A percentile compares a stretch with the other conserved stretches of the same genome.
Conservation (phyloP, 805 yeast species). For the Ogataea methylovora region DNA sequence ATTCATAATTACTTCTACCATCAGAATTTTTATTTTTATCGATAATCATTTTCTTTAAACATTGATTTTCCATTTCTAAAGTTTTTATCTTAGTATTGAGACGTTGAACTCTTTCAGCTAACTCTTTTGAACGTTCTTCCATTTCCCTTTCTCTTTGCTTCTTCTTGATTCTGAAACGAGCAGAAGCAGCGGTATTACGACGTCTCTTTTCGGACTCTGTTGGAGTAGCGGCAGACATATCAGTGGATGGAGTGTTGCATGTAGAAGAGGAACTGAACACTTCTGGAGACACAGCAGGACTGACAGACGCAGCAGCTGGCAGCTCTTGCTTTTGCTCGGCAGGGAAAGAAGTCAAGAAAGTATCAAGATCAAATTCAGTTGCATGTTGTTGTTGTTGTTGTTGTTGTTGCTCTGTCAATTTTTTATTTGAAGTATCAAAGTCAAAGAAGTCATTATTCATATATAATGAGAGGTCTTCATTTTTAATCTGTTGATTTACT, state of each 20-base stretch:
- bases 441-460: constrained; percentile 1
- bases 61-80: constrained; percentile 55
- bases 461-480: neutral
- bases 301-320: neutral
- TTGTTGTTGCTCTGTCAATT: neutral
- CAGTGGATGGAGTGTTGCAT: neutral
- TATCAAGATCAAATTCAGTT: no score
- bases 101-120: constrained; percentile 36
- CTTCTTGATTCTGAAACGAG: constrained; percentile 56
- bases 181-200: constrained; percentile 59
- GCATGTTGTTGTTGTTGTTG: neutral
- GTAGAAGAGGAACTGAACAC: neutral
- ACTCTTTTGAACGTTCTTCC: constrained; percentile 37
- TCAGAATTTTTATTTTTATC: constrained; percentile 29
- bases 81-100: constrained; percentile 42
- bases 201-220: constrained; percentile 37
- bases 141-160: constrained; percentile 52
- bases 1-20: constrained; percentile 4
- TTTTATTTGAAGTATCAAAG: neutral
- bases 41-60: constrained; percentile 44
- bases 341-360: no score
- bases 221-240: neutral
- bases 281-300: neutral
- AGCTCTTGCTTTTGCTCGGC: no score
- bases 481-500: neutral